Percentiles rank a stretch among this genome's conserved stretches.
Evolutionary conservation across 2,329 filamentous ascomycete species (phyloP).

Genomic region (Hypoxylon rubiginosum): DNA sequence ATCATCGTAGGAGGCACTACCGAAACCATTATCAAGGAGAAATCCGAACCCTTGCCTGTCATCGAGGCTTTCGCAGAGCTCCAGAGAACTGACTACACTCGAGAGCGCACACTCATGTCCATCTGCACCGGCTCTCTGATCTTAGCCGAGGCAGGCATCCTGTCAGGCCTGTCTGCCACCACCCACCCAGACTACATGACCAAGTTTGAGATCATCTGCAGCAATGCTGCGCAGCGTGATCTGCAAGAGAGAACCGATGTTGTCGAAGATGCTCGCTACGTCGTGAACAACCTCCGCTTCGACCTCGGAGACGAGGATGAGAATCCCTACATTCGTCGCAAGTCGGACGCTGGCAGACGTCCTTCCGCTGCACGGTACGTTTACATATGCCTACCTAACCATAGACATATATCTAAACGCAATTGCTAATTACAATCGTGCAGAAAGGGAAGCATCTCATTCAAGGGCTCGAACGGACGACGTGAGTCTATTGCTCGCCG

Average conservation of each 20-base stretch:
- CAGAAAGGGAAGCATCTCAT: constrained; percentile 87
- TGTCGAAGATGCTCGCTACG: constrained; percentile 83
- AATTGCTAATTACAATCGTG: constrained; percentile 43
- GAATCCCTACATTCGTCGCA: constrained; percentile 85
- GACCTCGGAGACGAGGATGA: constrained; percentile 85
- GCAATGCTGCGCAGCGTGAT: constrained; percentile 77
- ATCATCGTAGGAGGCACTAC: constrained; percentile 80
- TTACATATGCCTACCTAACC: not conserved
- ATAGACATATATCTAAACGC: not conserved
- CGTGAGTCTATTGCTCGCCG: constrained; percentile 86
- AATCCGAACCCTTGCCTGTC: constrained; percentile 76
- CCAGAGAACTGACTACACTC: constrained; percentile 81
- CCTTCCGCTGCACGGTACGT: constrained; percentile 72
- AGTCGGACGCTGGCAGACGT: constrained; percentile 74
- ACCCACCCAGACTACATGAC: constrained; percentile 86
- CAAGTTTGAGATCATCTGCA: constrained; percentile 84
- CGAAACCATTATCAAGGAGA: constrained; percentile 74
- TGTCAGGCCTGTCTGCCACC: constrained; percentile 83
- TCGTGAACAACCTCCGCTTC: constrained; percentile 92
- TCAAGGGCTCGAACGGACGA: constrained; percentile 79
- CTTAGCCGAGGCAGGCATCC: constrained; percentile 80
- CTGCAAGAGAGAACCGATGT: constrained; percentile 84
- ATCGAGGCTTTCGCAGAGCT: constrained; percentile 83
- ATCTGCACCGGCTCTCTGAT: constrained; percentile 85
- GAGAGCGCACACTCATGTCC: constrained; percentile 85